Conservation (phyloP, 1,284 basidiomycete species). For the Ganoderma sp. region DNA sequence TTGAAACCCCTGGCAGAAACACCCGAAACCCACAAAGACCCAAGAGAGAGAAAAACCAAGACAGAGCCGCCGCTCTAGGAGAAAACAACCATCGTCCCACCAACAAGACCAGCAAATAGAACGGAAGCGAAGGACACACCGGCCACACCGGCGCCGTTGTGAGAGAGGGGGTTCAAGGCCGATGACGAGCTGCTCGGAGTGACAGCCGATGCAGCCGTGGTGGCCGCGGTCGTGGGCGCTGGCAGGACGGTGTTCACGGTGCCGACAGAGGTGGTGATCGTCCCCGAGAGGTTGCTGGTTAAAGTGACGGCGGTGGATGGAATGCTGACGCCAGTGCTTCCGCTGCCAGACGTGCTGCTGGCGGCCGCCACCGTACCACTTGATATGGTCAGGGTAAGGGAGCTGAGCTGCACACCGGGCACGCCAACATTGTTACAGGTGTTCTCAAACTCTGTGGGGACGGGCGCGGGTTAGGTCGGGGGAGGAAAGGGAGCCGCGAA, state of each 20-base stretch:
- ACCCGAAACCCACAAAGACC: neutral
- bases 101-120: slow-evolving; percentile 6
- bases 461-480: neutral
- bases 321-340: slow-evolving; percentile 1
- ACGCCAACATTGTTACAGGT: slow-evolving; percentile 16
- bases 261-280: neutral
- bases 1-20: neutral
- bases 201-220: neutral
- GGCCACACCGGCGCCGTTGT: slow-evolving; percentile 13
- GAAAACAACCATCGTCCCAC: slow-evolving; percentile 8
- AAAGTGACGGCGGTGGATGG: neutral
- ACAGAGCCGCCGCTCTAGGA: neutral
- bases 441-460: slow-evolving; percentile 16
- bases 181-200: neutral
- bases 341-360: slow-evolving; percentile 4
- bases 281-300: slow-evolving; percentile 1
- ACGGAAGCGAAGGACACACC: slow-evolving; percentile 17
- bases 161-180: slow-evolving; percentile 6
- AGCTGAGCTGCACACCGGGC: slow-evolving; percentile 2
- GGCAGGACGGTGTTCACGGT: neutral
- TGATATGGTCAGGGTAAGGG: slow-evolving; percentile 18
- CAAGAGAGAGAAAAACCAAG: neutral
- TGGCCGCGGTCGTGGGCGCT: neutral
- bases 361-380: neutral
- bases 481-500: neutral